Evolutionary conservation across 257 asterid species (phyloP).

Genomic region (Thymus mandschuricus): DNA sequence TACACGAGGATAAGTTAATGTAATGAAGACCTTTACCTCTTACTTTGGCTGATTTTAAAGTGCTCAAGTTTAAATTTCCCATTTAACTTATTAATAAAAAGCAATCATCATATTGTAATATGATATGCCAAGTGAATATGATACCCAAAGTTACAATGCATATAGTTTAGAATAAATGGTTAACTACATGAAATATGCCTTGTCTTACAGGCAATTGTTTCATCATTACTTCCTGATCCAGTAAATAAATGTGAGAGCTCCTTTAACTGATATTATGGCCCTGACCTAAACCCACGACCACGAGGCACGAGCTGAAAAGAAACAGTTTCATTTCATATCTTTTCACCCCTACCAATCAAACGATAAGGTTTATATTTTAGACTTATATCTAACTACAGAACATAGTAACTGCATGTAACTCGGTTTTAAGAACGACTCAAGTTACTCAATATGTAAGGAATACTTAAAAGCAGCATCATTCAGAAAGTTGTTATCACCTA

Average conservation of each 20-base stretch:
- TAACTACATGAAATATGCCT: neutral
- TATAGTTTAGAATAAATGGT: neutral
- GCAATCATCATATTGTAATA: neutral
- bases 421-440: neutral
- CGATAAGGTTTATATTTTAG: neutral
- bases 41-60: slow-evolving; percentile 12
- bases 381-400: slow-evolving; percentile 6
- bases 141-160: neutral
- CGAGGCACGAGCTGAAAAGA: neutral
- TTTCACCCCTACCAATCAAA: neutral
- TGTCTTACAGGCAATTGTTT: slow-evolving; percentile 4
- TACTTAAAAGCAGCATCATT: slow-evolving; percentile 13
- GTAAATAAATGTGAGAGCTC: neutral
- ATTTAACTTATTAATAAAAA: neutral
- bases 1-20: slow-evolving; percentile 12
- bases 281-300: neutral
- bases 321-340: neutral
- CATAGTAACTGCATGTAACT: neutral
- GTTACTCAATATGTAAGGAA: slow-evolving; percentile 9
- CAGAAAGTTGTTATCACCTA: slow-evolving; percentile 4
- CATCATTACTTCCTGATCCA: slow-evolving; percentile 10
- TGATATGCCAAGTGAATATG: neutral
- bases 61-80: slow-evolving; percentile 6
- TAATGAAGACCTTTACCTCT: neutral
- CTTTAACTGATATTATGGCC: slow-evolving; percentile 1